These are phyloP conservation scores for Amanita inopinata DNA, from an alignment of 768 basidiomycete genomes.

Conservation along the genomic window DNA sequence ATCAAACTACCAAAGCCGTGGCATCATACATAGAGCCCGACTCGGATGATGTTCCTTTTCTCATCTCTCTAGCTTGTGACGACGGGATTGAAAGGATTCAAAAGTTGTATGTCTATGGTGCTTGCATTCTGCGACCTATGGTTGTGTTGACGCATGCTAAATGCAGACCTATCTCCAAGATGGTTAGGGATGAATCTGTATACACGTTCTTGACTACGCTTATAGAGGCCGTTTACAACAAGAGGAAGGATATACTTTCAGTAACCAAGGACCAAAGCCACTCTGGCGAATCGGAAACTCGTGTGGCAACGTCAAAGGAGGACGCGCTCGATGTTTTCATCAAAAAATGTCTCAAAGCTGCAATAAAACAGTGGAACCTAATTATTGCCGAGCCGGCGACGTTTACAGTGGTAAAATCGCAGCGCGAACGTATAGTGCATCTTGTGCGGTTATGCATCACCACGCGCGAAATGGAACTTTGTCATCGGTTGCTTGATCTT, in stretches of 20 bases:
- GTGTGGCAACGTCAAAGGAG: background rate
- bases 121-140: background rate
- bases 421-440: constrained; percentile 17
- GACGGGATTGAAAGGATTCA: constrained; percentile 15
- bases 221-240: background rate
- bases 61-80: constrained; percentile 14
- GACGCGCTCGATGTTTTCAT: constrained; percentile 14
- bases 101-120: constrained; percentile 15
- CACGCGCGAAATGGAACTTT: constrained; percentile 14
- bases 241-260: background rate
- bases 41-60: constrained; percentile 16
- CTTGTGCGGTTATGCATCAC: constrained; percentile 18
- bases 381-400: constrained; percentile 2
- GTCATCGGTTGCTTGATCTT: constrained; percentile 15
- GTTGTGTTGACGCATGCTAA: background rate
- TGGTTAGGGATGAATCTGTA: constrained; percentile 6
- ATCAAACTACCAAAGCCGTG: constrained; percentile 14
- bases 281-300: background rate
- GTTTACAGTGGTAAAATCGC: constrained; percentile 9
- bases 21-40: constrained; percentile 13
- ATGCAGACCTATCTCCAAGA: constrained; percentile 18
- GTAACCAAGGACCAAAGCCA: constrained; percentile 1
- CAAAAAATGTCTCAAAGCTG: constrained; percentile 12
- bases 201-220: background rate
- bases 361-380: constrained; percentile 15